Conservation (phyloP, 2,329 filamentous ascomycete genomes). For the Neonectria faginata region DNA sequence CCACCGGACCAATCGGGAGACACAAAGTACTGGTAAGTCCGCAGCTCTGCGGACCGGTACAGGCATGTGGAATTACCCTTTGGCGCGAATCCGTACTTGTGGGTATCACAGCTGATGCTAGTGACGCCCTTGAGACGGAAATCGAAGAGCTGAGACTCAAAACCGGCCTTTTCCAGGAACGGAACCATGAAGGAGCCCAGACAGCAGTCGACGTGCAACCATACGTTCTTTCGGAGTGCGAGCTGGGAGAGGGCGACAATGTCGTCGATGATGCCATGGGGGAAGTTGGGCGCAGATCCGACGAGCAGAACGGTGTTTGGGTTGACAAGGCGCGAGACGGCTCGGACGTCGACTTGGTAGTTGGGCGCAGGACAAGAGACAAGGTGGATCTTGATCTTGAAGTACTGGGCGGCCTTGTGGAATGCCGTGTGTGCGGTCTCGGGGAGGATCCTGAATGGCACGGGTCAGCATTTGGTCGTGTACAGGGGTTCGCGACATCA, state of each 20-base stretch:
- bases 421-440: conserved; percentile 97
- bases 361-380: conserved; percentile 86
- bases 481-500: background rate
- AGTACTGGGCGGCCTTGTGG: conserved; percentile 94
- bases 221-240: conserved; percentile 81
- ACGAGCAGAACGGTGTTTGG: conserved; percentile 94
- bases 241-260: conserved; percentile 87
- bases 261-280: conserved; percentile 97
- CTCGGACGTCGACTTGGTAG: conserved; percentile 85
- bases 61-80: conserved; percentile 96
- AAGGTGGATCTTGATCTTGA: conserved; percentile 93
- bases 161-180: conserved; percentile 92
- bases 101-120: conserved; percentile 95
- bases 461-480: conserved; percentile 14
- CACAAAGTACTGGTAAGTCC: conserved; percentile 96
- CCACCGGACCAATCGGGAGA: conserved; percentile 95
- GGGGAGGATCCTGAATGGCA: conserved; percentile 80
- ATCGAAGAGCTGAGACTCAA: conserved; percentile 88
- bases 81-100: conserved; percentile 98
- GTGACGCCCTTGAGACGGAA: conserved; percentile 95
- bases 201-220: conserved; percentile 97
- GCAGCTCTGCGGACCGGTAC: conserved; percentile 83
- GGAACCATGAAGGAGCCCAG: conserved; percentile 95
- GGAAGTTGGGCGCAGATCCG: conserved; percentile 96
- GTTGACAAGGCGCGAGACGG: conserved; percentile 88